phyloP scores from a whole-genome alignment of 2,329 filamentous ascomycete genomes.

The Diplodia intermedia region DNA sequence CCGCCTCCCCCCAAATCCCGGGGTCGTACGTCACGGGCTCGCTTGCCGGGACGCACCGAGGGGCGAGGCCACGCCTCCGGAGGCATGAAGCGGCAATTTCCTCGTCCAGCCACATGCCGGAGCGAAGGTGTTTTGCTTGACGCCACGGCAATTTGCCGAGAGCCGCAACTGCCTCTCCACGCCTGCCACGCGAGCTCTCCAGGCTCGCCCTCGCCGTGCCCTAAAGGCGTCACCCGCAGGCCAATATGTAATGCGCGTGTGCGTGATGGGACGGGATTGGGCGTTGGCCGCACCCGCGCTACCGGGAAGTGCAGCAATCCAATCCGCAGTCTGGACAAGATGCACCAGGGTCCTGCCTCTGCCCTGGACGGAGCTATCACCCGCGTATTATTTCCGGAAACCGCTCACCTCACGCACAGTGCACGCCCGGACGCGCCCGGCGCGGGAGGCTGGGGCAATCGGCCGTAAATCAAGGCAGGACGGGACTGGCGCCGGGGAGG shows the following conservation, averaged over 20 bases:
- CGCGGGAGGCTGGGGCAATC: constrained; percentile 17
- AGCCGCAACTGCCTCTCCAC: constrained; percentile 13
- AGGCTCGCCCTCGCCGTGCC: neutral
- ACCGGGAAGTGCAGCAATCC: constrained; percentile 21
- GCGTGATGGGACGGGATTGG: constrained; percentile 24
- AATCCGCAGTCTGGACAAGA: constrained; percentile 15
- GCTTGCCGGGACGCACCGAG: constrained; percentile 14
- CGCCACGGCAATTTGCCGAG: constrained; percentile 23
- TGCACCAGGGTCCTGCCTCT: constrained; percentile 10
- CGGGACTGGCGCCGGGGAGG: constrained; percentile 25
- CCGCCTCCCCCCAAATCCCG: constrained; percentile 10
- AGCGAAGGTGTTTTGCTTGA: constrained; percentile 25
- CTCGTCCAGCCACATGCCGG: constrained; percentile 18
- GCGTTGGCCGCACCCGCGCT: neutral
- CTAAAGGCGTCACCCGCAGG: constrained; percentile 11
- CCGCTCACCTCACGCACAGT: constrained; percentile 10
- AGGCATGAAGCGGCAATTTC: constrained; percentile 29
- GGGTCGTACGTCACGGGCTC: constrained; percentile 19
- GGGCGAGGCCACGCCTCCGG: neutral
- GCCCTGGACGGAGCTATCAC: constrained; percentile 7
- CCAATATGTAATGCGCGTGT: constrained; percentile 21
- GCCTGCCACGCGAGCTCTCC: neutral
- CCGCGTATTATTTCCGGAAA: constrained; percentile 29
- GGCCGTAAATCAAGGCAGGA: constrained; percentile 29
- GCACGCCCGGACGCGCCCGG: constrained; percentile 9